Evolutionary conservation across 352 stramenopile genomes (phyloP).

Genomic region (Globisporangium paddicum): DNA sequence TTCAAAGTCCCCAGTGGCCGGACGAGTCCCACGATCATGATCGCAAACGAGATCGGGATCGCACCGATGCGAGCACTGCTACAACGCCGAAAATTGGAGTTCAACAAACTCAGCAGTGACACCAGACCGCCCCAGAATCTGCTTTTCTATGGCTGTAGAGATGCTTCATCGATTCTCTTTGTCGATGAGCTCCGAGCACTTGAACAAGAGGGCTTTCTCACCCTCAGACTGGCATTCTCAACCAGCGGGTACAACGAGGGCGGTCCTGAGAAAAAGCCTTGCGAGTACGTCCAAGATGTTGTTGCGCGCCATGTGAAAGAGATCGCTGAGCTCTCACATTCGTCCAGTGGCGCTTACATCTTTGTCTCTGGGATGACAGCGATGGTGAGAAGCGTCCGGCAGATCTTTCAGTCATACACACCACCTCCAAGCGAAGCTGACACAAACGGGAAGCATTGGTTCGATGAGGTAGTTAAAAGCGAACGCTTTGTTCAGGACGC

Average conservation of each 20-base stretch:
- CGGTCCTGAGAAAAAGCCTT: neutral
- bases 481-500: slow-evolving; percentile 5
- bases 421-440: neutral
- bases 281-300: slow-evolving; percentile 23
- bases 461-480: slow-evolving; percentile 1
- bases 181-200: slow-evolving; percentile 25
- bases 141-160: slow-evolving; percentile 26
- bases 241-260: neutral
- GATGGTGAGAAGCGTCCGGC: slow-evolving; percentile 7
- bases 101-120: neutral
- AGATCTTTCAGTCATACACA: neutral
- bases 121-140: slow-evolving; percentile 17
- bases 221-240: slow-evolving; percentile 25
- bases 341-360: neutral
- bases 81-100: slow-evolving; percentile 24
- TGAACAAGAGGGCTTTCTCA: slow-evolving; percentile 24
- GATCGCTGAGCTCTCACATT: neutral
- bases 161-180: slow-evolving; percentile 29
- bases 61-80: slow-evolving; percentile 69
- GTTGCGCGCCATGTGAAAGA: slow-evolving; percentile 14
- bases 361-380: slow-evolving; percentile 9
- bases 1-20: slow-evolving; percentile 86
- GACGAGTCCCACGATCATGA: slow-evolving; percentile 82
- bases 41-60: slow-evolving; percentile 92
- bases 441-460: neutral